phyloP scores from a whole-genome alignment of 345 rosid genomes.

The Lepidium didymum region DNA sequence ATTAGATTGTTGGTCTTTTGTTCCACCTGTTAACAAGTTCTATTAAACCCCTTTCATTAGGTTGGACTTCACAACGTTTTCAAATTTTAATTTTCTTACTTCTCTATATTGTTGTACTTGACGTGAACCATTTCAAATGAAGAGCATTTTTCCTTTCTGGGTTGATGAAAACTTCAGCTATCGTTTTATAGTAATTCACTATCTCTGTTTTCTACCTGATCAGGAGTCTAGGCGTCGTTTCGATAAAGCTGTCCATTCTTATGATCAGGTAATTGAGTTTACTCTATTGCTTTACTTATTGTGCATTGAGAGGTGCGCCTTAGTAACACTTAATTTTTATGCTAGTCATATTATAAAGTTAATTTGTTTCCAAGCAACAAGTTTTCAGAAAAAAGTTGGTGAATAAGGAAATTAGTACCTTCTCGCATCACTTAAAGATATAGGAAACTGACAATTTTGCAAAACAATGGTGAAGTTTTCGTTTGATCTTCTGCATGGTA shows the following conservation, averaged over 20 bases:
- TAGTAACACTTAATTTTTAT: not conserved
- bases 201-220: conserved; percentile 4
- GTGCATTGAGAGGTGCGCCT: not conserved
- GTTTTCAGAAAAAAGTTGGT: not conserved
- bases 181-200: not conserved
- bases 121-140: not conserved
- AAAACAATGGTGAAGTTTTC: not conserved
- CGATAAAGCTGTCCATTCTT: conserved; percentile 50
- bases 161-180: not conserved
- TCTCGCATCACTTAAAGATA: too few species aligned
- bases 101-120: not conserved
- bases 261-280: conserved; percentile 64
- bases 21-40: not conserved
- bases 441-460: too few species aligned
- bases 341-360: not conserved
- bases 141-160: not conserved
- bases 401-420: not conserved
- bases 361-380: not conserved
- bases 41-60: not conserved
- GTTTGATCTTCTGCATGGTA: not conserved
- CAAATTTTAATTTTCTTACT: not conserved
- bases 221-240: conserved; percentile 74
- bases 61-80: not conserved
- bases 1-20: not conserved
- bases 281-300: not conserved